These are phyloP conservation scores for Xylaria acuta DNA, from an alignment of 495 filamentous ascomycete genomes.

Conservation along the genomic window DNA sequence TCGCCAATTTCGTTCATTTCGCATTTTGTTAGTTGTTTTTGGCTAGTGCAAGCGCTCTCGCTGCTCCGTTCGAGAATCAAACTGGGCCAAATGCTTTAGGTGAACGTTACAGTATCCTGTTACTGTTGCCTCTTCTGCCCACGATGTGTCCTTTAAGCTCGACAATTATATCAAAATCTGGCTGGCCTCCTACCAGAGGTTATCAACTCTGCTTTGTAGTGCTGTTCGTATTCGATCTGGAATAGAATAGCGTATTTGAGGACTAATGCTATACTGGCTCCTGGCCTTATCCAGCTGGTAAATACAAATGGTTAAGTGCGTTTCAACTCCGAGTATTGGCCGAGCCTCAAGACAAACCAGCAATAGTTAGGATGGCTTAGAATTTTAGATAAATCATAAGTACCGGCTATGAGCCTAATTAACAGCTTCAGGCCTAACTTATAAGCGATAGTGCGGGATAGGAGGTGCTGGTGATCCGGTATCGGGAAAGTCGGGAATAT, in stretches of 20 bases:
- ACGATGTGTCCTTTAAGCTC: not conserved
- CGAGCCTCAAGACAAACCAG: not conserved
- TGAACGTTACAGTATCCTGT: not conserved
- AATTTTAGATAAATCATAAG: not conserved
- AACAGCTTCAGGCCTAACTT: not conserved
- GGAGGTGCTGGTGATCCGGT: constrained; percentile 1
- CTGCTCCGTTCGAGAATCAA: not conserved
- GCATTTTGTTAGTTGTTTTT: not conserved
- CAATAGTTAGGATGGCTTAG: not conserved
- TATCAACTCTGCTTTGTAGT: not conserved
- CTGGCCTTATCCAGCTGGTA: not conserved
- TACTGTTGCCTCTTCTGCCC: not conserved
- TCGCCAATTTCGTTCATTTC: not conserved
- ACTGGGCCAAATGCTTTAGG: not conserved
- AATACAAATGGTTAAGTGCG: not conserved
- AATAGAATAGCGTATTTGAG: not conserved
- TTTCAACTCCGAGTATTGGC: not conserved
- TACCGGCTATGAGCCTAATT: not conserved
- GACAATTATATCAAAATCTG: not conserved
- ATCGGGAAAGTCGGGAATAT: constrained; percentile 27
- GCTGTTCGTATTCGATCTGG: not conserved
- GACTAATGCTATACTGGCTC: not conserved
- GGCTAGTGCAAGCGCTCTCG: not conserved
- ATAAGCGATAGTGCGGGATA: not conserved
- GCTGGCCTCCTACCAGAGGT: not conserved